Evolutionary conservation across 2,329 filamentous ascomycete genomes (phyloP).

Genomic region (Mycosphaerella sp.): DNA sequence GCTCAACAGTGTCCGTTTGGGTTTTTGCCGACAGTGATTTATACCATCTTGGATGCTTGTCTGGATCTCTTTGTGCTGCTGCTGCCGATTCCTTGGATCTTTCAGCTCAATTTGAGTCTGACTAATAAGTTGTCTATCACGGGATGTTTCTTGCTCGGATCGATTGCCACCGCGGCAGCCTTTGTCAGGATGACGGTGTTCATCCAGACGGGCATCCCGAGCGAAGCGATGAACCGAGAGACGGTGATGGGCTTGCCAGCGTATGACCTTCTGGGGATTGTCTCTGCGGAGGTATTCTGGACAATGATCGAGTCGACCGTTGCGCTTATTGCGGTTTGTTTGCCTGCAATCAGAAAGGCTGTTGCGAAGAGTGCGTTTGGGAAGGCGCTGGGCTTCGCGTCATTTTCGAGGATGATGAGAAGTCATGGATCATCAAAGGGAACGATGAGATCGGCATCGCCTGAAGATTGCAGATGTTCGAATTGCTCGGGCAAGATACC

Average conservation of each 20-base stretch:
- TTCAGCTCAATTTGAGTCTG: conserved; percentile 12
- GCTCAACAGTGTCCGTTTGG: conserved; percentile 16
- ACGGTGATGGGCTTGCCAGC: conserved; percentile 11
- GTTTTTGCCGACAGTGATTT: conserved; percentile 15
- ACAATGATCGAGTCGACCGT: conserved; percentile 16
- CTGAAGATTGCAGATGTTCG: not conserved
- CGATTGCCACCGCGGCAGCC: conserved; percentile 14
- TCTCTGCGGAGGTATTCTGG: conserved; percentile 16
- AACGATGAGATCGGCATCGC: not conserved
- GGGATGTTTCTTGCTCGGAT: conserved; percentile 14
- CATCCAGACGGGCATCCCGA: conserved; percentile 14
- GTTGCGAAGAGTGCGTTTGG: conserved; percentile 9
- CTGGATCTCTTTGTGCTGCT: conserved; percentile 15
- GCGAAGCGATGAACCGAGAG: conserved; percentile 12
- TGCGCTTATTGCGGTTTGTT: conserved; percentile 14
- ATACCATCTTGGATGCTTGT: conserved; percentile 15
- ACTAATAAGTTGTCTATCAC: conserved; percentile 13
- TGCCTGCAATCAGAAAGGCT: conserved; percentile 10
- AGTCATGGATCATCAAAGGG: conserved; percentile 1
- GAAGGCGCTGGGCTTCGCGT: conserved; percentile 4
- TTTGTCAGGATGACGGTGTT: conserved; percentile 16
- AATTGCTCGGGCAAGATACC: not conserved
- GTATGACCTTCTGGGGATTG: conserved; percentile 19
- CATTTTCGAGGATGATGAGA: conserved; percentile 3
- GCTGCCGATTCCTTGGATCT: conserved; percentile 15